A percentile compares a stretch with the other conserved stretches of the same genome.
These are phyloP conservation scores for Pichia sp. DNA, from an alignment of 1,139 yeast genomes.

Conservation along the genomic window DNA sequence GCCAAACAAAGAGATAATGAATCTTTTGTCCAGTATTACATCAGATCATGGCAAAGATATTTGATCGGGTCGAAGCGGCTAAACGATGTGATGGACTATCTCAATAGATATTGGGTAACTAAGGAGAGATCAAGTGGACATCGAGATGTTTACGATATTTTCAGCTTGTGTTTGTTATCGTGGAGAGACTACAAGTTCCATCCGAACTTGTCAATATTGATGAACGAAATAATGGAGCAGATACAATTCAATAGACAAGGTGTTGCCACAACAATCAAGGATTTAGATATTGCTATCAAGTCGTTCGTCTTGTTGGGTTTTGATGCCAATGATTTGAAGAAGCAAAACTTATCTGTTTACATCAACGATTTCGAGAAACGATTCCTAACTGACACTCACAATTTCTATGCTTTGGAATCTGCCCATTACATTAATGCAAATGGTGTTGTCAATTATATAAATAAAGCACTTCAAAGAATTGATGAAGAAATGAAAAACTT, in stretches of 20 bases:
- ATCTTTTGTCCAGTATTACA: constrained; percentile 78
- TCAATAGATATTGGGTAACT: constrained; percentile 96
- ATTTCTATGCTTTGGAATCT: constrained; percentile 71
- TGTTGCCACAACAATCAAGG: constrained; percentile 63
- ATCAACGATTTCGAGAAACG: constrained; percentile 72
- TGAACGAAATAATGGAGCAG: constrained; percentile 68
- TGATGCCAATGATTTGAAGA: constrained; percentile 77
- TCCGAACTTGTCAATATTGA: constrained; percentile 54
- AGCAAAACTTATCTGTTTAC: constrained; percentile 78
- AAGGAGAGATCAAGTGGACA: constrained; percentile 96
- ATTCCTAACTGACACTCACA: constrained; percentile 69
- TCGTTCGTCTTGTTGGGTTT: constrained; percentile 78
- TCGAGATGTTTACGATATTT: constrained; percentile 84
- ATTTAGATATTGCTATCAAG: constrained; percentile 70
- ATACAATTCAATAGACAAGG: constrained; percentile 79
- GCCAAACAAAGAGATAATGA: constrained; percentile 52
- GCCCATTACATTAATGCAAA: constrained; percentile 60
- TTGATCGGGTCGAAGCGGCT: constrained; percentile 89
- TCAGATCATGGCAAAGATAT: constrained; percentile 81
- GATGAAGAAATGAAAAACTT: constrained; percentile 79
- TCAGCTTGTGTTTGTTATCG: constrained; percentile 76
- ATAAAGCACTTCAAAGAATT: constrained; percentile 76
- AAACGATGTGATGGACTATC: constrained; percentile 90
- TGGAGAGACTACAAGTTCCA: constrained; percentile 87
- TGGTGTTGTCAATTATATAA: constrained; percentile 87